Evolutionary conservation across 805 yeast species (phyloP).

Genomic region (Myxozyma neglecta): DNA sequence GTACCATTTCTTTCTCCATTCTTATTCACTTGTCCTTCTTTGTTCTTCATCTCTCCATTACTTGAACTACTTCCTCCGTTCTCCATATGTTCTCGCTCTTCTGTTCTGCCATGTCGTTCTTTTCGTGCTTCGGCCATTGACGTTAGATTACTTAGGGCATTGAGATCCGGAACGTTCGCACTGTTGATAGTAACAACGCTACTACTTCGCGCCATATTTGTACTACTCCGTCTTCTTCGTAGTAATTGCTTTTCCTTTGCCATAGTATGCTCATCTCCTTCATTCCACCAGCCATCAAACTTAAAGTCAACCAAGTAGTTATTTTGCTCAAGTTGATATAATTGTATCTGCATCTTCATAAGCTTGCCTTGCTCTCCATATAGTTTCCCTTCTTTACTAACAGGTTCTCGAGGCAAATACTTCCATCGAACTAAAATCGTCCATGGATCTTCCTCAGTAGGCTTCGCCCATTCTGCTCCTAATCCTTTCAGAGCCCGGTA

Average conservation of each 20-base stretch:
- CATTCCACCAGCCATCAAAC: slow-evolving; percentile 92
- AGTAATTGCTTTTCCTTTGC: slow-evolving; percentile 27
- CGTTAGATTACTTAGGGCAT: slow-evolving; percentile 24
- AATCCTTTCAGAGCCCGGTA: slow-evolving; percentile 88
- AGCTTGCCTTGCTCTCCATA: slow-evolving; percentile 48
- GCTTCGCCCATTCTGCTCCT: slow-evolving; percentile 97
- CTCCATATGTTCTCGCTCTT: too few relatives aligned
- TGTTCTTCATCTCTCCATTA: neutral
- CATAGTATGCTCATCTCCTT: slow-evolving; percentile 32
- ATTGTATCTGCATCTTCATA: slow-evolving; percentile 90
- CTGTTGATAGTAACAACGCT: slow-evolving; percentile 25
- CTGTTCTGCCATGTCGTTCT: neutral
- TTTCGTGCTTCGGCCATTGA: slow-evolving; percentile 5
- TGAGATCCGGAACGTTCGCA: slow-evolving; percentile 22
- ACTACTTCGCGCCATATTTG: slow-evolving; percentile 19
- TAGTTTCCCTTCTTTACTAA: slow-evolving; percentile 29
- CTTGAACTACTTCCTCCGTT: neutral
- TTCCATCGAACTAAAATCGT: slow-evolving; percentile 94
- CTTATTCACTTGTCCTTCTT: neutral
- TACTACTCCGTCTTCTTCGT: slow-evolving; percentile 26
- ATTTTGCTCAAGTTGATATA: slow-evolving; percentile 93
- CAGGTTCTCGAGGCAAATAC: slow-evolving; percentile 50
- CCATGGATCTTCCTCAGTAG: slow-evolving; percentile 82
- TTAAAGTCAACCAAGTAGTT: slow-evolving; percentile 95
- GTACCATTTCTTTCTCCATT: slow-evolving; percentile 1